Base-by-base conservation (phyloP, 2,329 filamentous ascomycete genomes). In the Fusarium torulosum region DNA sequence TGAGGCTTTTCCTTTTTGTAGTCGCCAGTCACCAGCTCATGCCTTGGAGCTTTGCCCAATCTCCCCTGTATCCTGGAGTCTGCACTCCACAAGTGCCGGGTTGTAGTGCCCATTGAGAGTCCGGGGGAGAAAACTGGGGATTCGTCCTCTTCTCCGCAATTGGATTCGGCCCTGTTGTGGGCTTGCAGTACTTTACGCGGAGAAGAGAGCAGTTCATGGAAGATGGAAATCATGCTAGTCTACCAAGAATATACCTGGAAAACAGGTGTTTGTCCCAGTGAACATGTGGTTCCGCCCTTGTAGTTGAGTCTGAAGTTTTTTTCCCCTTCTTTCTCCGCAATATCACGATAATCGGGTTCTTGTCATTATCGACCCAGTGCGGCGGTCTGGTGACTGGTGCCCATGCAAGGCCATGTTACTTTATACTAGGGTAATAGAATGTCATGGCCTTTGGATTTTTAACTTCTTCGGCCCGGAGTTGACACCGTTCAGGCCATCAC, bases 131-230 rank as follows among this genome's bases (percentile, higher is more conserved):
- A 40, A 55, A 23, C 49, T 25, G 54, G 54, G 54, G 54, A 14
- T 52, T n/a, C 21, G 29, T 31, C 11, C 38, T 49, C 37, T 57
- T 63, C 60, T 64, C 60, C 60, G 60, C 60, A 64, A 59, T 64
- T 63, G 9, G 37, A 63, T 43, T 63, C 60, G 60, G 60, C 53
- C 60, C 60, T 63, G 59, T 63, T 63, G 53, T 63, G 60, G 60
- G 31, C 44, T 63, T 40, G 7, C 20, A 19, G 17, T 35, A 27
- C 7, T 27, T 41, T 10, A 20, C 59, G 59, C 53, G 52, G 59
- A 64, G 60, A 64, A 60, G 37, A 35, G 31, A 56, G 35, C 31
- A 21, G 20, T 33, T 19, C 14, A 41, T 33, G 35, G 54, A 31
- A 40, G 49, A 59, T 59, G 35, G 35, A 25, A 31, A 25, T 23